These are phyloP conservation scores for Neolentinus lepideus DNA, from an alignment of 1,284 basidiomycete species.

Conservation along the genomic window DNA sequence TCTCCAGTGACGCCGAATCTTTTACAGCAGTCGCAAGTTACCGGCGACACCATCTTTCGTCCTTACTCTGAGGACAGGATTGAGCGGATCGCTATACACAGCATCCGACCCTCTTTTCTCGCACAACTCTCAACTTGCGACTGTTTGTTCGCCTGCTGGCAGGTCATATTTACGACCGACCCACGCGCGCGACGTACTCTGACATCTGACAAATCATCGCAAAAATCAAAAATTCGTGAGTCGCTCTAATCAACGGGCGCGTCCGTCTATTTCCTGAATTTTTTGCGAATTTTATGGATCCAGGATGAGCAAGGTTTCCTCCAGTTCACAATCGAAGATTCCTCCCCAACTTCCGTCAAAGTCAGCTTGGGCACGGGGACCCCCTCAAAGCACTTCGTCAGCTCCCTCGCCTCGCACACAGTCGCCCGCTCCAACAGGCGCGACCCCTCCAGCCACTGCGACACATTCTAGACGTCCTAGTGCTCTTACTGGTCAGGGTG, in stretches of 20 bases:
- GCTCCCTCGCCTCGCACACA: slow-evolving; percentile 65
- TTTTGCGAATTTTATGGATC: slow-evolving; percentile 1
- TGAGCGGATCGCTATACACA: slow-evolving; percentile 2
- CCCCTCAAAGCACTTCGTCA: slow-evolving; percentile 51
- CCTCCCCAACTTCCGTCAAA: slow-evolving; percentile 60
- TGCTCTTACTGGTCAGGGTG: slow-evolving; percentile 51
- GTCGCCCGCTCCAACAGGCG: slow-evolving; percentile 55
- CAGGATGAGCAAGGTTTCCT: slow-evolving; percentile 85
- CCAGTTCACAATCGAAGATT: slow-evolving; percentile 63
- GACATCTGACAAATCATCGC: slow-evolving; percentile 32
- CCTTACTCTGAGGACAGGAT: slow-evolving; percentile 1
- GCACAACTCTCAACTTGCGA: slow-evolving; percentile 19
- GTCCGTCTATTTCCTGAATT: background rate
- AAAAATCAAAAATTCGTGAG: slow-evolving; percentile 49
- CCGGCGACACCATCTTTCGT: slow-evolving; percentile 1
- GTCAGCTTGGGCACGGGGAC: slow-evolving; percentile 82
- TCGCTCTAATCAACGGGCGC: slow-evolving; percentile 14
- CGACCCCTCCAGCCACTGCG: slow-evolving; percentile 36
- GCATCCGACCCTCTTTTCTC: slow-evolving; percentile 1
- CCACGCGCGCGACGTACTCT: slow-evolving; percentile 37
- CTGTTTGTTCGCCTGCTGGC: slow-evolving; percentile 75
- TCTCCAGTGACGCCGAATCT: background rate
- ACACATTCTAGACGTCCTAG: slow-evolving; percentile 70
- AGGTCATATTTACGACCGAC: slow-evolving; percentile 82
- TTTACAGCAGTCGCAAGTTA: background rate